Conservation (phyloP, 345 rosid genomes). For the Syzygium aromaticum region DNA sequence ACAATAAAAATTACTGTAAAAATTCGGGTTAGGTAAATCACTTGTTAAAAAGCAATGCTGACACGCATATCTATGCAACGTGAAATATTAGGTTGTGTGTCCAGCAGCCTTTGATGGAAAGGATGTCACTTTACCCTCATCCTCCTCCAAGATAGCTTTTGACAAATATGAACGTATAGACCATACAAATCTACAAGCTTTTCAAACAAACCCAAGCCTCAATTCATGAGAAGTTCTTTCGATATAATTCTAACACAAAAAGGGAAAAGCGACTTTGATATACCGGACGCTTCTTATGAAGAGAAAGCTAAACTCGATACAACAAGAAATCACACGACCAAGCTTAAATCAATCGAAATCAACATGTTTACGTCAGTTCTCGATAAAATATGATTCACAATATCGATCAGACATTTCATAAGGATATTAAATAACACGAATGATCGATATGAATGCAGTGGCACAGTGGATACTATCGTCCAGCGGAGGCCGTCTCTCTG, state of each 20-base stretch:
- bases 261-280: too few species aligned
- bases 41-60: not conserved
- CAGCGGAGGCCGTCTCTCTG: not conserved
- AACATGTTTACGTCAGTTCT: not conserved
- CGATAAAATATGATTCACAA: not conserved
- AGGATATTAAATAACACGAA: not conserved
- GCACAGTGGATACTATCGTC: not conserved
- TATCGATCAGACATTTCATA: not conserved
- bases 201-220: not conserved
- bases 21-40: not conserved
- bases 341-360: not conserved
- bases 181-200: not conserved
- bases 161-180: not conserved
- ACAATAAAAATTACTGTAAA: not conserved
- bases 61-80: not conserved
- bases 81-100: not conserved
- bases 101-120: not conserved
- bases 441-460: not conserved
- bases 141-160: not conserved
- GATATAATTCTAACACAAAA: not conserved
- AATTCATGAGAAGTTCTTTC: not conserved
- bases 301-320: too few species aligned
- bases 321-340: not conserved
- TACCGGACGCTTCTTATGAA: too few species aligned
- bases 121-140: not conserved